These are phyloP conservation scores for Cyclostephanos invisitatus DNA, from an alignment of 108 stramenopile genomes.

Conservation along the genomic window DNA sequence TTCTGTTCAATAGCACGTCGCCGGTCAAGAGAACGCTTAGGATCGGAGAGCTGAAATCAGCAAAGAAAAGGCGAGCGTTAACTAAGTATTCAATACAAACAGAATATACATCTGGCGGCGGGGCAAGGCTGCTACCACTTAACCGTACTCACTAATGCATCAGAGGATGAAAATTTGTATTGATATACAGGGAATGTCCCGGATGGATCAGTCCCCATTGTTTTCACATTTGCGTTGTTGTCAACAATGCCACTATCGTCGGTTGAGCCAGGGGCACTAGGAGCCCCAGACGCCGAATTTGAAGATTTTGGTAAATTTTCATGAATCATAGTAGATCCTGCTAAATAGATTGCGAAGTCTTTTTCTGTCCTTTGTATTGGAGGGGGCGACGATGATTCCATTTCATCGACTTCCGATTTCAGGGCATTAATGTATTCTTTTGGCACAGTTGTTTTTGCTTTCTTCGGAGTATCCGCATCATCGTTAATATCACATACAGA, in stretches of 20 bases:
- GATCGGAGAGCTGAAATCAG: conserved; percentile 19
- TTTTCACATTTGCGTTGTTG: not conserved
- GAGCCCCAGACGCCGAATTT: conserved; percentile 1
- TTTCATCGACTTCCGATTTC: conserved; percentile 38
- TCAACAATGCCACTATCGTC: not conserved
- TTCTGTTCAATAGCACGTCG: conserved; percentile 36
- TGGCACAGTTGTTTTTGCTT: conserved; percentile 20
- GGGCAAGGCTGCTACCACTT: not conserved
- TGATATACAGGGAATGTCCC: conserved; percentile 2
- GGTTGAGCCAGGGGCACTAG: not conserved
- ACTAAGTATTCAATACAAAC: not conserved
- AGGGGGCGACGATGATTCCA: conserved; percentile 20
- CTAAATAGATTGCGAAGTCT: conserved; percentile 41
- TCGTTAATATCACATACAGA: conserved; percentile 1
- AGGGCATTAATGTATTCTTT: conserved; percentile 23
- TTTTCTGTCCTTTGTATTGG: conserved; percentile 26
- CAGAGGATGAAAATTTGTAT: conserved; percentile 16
- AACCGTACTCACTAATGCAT: not conserved
- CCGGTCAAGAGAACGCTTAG: conserved; percentile 27
- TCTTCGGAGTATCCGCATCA: conserved; percentile 1
- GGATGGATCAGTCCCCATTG: not conserved
- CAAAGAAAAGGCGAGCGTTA: not conserved
- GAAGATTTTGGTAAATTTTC: conserved; percentile 1
- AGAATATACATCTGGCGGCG: not conserved
- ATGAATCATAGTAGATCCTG: conserved; percentile 9